phyloP scores from a whole-genome alignment of 192 early-diverging fungal genomes.

The Rhizoclosmatium sp. region DNA sequence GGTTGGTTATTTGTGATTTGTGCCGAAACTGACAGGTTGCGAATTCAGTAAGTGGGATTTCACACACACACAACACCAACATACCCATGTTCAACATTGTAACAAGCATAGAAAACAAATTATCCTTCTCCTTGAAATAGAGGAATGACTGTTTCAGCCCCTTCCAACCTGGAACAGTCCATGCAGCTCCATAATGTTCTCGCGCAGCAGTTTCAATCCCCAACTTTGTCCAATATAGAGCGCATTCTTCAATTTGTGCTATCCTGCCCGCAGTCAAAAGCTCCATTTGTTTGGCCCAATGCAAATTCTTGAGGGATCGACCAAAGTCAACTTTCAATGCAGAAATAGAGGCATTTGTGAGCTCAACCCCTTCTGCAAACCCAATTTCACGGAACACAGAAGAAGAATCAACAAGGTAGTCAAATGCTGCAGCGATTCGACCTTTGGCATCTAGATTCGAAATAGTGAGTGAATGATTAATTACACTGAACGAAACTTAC shows the following conservation, averaged over 20 bases:
- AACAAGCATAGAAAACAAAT: conserved; percentile 22
- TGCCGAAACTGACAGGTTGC: conserved; percentile 36
- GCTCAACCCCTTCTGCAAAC: conserved; percentile 20
- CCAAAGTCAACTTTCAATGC: conserved; percentile 48
- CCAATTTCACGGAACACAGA: conserved; percentile 41
- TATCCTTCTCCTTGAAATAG: conserved; percentile 22
- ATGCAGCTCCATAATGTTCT: conserved; percentile 41
- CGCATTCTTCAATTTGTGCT: conserved; percentile 41
- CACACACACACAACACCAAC: conserved; percentile 3
- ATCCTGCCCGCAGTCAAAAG: conserved; percentile 21
- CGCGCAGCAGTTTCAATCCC: conserved; percentile 37
- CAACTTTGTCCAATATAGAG: conserved; percentile 40
- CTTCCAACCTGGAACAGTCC: conserved; percentile 37
- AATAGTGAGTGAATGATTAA: background rate
- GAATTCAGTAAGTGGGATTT: background rate
- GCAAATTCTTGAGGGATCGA: conserved; percentile 39
- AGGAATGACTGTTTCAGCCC: conserved; percentile 16
- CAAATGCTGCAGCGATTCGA: conserved; percentile 40
- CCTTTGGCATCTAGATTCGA: conserved; percentile 43
- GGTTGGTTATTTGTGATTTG: conserved; percentile 21
- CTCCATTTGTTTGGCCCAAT: conserved; percentile 56
- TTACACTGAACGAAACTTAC: background rate
- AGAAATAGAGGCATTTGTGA: conserved; percentile 31
- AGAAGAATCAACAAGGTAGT: conserved; percentile 41
- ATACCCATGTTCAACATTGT: conserved; percentile 33